Base-by-base conservation (phyloP, 768 basidiomycete species). In the Phlegmacium glaucopus region DNA sequence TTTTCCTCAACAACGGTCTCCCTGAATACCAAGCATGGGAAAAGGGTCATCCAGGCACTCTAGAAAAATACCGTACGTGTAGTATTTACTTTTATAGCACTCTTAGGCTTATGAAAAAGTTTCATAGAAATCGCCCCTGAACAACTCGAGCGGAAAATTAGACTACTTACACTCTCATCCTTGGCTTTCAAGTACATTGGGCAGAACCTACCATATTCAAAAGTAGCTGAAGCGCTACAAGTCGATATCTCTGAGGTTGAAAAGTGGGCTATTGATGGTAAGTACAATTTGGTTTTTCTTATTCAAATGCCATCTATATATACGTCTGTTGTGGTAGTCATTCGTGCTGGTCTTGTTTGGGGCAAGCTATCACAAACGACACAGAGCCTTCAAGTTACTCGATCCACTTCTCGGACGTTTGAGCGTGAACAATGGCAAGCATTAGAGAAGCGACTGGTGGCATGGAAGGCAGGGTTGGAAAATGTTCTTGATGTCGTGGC, bases 231-330 rank as follows among this genome's bases (percentile, higher is more conserved):
- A 25, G 72, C 78, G 10, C 67, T 94, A 37, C 79, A 88, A 53
- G 80, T 90, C 7, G 76, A 82, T 18, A 50, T 64, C 16, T 69
- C 76, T 18, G 72, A 88, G 49, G 89, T 94, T 25, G 92, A 94
- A 63, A 83, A 79, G 58, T 93, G 90, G 89, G 82, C 83, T 34
- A 93, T 94, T 52, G 89, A 93, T 67, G 84, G 90, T 91, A 59
- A 50, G 72, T 44, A 43, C 38, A n/a, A n/a, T 42, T 44, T 27
- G 27, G 12, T 49, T 38, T 36, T 4, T 26, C 28, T 36, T 5
- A 27, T 27, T 26, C 38, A 16, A 39, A 39, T 22, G 46, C 50
- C 18, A 46, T 30, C 34, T 32, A 47, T 47, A 45, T 28, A 41
- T 40, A 12, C n/a, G 9, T 3, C n/a, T 30, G 35, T 52, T 25